Conservation (phyloP, 345 rosid genomes). For the Citrus medica region DNA sequence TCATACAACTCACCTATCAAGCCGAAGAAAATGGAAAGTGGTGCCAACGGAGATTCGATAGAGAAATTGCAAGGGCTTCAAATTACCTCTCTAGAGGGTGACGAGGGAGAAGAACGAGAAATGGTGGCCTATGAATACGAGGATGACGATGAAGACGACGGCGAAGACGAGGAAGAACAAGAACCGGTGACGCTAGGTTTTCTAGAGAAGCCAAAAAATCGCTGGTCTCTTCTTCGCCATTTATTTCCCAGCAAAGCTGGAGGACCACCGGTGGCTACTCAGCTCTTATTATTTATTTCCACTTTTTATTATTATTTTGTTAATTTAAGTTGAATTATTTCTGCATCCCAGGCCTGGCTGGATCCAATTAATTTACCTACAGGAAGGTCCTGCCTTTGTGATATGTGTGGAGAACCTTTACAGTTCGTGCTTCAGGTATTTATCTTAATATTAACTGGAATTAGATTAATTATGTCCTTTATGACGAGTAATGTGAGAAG, state of each 20-base stretch:
- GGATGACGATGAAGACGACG: conserved; percentile 47
- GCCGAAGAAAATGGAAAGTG: conserved; percentile 24
- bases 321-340: background rate
- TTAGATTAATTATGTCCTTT: background rate
- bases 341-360: conserved; percentile 71
- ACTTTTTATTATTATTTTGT: background rate
- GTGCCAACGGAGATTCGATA: conserved; percentile 34
- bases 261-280: conserved; percentile 63
- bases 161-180: conserved; percentile 53
- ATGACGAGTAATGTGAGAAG: too few relatives aligned
- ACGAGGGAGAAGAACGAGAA: conserved; percentile 32
- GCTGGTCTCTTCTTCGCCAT: conserved; percentile 70
- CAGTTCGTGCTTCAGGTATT: conserved; percentile 88
- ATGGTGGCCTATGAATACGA: conserved; percentile 19
- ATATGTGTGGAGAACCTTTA: conserved; percentile 73
- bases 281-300: background rate
- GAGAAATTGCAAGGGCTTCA: conserved; percentile 57
- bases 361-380: conserved; percentile 80
- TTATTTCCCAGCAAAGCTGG: conserved; percentile 89
- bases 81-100: conserved; percentile 51
- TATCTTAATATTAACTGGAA: background rate
- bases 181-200: conserved; percentile 70
- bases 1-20: background rate
- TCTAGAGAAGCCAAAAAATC: conserved; percentile 51
- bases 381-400: conserved; percentile 60